Evolutionary conservation across 768 basidiomycete species (phyloP).

Genomic region (Collybia mongolica): DNA sequence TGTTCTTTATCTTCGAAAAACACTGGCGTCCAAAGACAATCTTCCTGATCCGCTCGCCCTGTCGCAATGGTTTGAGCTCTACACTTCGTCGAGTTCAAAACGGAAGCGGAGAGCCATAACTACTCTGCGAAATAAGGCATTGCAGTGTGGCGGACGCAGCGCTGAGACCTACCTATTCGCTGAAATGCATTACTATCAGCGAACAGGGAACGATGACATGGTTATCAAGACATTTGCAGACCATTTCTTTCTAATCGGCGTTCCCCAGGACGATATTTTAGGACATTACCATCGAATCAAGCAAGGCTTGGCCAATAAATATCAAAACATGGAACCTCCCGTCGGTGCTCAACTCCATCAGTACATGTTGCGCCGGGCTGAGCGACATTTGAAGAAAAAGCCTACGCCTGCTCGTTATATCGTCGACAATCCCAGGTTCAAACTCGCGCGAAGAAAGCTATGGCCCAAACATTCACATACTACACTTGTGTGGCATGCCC

Average conservation of each 20-base stretch:
- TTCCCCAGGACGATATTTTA: slow-evolving; percentile 43
- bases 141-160: slow-evolving; percentile 16
- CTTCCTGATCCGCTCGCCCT: slow-evolving; percentile 27
- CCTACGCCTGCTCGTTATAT: background rate
- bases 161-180: slow-evolving; percentile 33
- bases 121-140: slow-evolving; percentile 29
- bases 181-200: slow-evolving; percentile 43
- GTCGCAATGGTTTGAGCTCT: slow-evolving; percentile 4
- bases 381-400: slow-evolving; percentile 4
- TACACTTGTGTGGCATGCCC: slow-evolving; percentile 39
- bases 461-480: slow-evolving; percentile 33
- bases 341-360: background rate
- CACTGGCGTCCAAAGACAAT: slow-evolving; percentile 9
- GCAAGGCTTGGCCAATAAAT: background rate
- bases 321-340: slow-evolving; percentile 1
- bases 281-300: slow-evolving; percentile 11
- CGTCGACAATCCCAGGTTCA: slow-evolving; percentile 1
- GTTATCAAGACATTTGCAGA: slow-evolving; percentile 46
- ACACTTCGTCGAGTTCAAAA: slow-evolving; percentile 30
- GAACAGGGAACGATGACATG: slow-evolving; percentile 20
- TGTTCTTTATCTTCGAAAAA: slow-evolving; percentile 21
- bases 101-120: slow-evolving; percentile 32
- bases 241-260: slow-evolving; percentile 50
- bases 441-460: slow-evolving; percentile 22
- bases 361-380: slow-evolving; percentile 1